Evolutionary conservation across 2,329 filamentous ascomycete species (phyloP).

Genomic region (Kalaharituber pfeilii): DNA sequence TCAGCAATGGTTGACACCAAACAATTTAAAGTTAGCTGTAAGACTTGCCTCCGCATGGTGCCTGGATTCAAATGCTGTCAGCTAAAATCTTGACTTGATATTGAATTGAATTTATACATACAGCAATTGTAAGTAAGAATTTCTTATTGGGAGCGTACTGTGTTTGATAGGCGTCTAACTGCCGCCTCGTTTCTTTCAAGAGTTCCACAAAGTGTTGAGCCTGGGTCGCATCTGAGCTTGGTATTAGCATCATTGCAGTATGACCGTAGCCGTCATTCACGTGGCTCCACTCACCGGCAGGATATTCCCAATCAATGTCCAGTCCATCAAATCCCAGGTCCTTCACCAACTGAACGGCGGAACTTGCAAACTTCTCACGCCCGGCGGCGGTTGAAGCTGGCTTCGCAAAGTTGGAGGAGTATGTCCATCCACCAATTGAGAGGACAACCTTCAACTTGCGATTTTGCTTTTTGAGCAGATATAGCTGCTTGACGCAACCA

Average conservation of each 20-base stretch:
- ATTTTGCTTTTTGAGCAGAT: conserved; percentile 56
- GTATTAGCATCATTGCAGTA: background rate
- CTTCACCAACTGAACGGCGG: conserved; percentile 57
- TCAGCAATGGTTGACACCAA: background rate
- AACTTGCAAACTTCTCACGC: conserved; percentile 48
- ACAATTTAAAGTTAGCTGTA: background rate
- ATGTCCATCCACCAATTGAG: conserved; percentile 67
- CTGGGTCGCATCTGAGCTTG: conserved; percentile 29
- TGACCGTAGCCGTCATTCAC: background rate
- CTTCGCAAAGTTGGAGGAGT: conserved; percentile 49
- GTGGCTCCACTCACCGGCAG: conserved; percentile 3
- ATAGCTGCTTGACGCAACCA: conserved; percentile 62
- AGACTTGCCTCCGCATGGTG: conserved; percentile 28
- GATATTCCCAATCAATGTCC: conserved; percentile 43
- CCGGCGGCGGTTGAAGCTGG: conserved; percentile 45
- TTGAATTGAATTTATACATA: conserved; percentile 3
- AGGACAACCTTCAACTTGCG: conserved; percentile 63
- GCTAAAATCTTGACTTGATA: conserved; percentile 32
- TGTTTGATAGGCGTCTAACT: conserved; percentile 40
- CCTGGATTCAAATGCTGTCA: conserved; percentile 48
- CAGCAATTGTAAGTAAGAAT: conserved; percentile 39
- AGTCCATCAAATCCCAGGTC: conserved; percentile 62
- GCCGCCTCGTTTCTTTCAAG: conserved; percentile 37
- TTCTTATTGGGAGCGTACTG: conserved; percentile 32
- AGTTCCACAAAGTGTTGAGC: conserved; percentile 43